Evolutionary conservation across 106 monocot genomes (phyloP), one percentile per base, ranked within the genome.

Genomic region (Apostasia shenzhenica): DNA sequence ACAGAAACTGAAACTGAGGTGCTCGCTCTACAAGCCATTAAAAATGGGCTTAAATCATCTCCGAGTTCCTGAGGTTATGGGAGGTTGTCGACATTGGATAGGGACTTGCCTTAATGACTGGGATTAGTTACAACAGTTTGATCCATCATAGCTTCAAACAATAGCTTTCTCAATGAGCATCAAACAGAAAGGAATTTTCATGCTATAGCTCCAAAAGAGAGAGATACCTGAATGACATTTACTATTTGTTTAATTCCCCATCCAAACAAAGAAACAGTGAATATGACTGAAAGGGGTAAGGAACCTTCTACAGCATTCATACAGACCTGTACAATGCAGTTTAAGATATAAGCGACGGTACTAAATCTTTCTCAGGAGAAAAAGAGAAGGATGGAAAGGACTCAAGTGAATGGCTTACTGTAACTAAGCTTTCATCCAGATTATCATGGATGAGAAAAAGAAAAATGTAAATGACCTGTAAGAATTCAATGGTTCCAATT

Each of bases 201-300:
- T 26, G 26, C 26, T 26, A 26, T 26, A 26, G 26, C 26, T 26
- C 26, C 5, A 13, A 65, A 65, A 4, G 13, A 50, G 10, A n/a
- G 49, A 54, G 8, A 40, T 83, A 91, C 95, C 95, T 95, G 95
- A 71, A 95, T 95, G 57, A 91, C 53, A 70, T 95, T 95, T 57
- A 91, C 78, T 54, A 77, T 77, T 84, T 95, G 95, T 69, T 92
- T 95, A 68, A 95, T 77, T 51, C 80, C 84, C 78, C 91, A 95
- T 69, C 95, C 95, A 81, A 86, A 66, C 10, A 85, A 55, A 71
- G 87, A 70, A 50, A 90, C 70, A 37, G 74, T 61, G 8, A 90
- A 81, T 43, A 75, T 67, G 1, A 94, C 11, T 5, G 79, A 68
- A 68, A 94, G 55, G 59, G 75, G 14, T 46, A 75, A 74, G 26